Base-by-base conservation (phyloP, 164 flowering plant genomes). In the Santalum album region DNA sequence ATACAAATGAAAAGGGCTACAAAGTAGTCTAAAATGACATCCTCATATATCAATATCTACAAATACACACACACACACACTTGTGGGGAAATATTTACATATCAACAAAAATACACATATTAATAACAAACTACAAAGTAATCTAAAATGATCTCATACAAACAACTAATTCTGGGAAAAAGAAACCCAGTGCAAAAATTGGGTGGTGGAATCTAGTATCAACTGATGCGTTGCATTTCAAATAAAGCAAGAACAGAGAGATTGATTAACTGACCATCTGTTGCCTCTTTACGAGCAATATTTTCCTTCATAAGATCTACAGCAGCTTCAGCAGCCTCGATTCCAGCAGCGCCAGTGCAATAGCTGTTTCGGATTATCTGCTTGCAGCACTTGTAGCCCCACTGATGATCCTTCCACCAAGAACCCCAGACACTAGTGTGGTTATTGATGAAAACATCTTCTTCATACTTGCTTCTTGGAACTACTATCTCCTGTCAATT, bases 331-430 rank as follows among this genome's bases (percentile, higher is more conserved):
- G 86, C 94, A 34, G 96, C 94, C 62, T 90, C 90, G 63, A 85
- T 87, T 59, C 95, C 90, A 38, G 90, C 94, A 27, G 79, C 71
- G 36, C 96, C 98, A 1, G 86, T 83, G 67, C 98, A 92, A 43
- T 89, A 89, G 59, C 96, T 92, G 61, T 92, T 92, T 18, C 81
- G 63, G 32, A 83, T 75, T 6, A 71, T 75, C 57, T 86, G 95
- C 56, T 78, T 75, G 70, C 96, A 92, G 73, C 96, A 89, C 63
- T 80, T 84, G 60, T 88, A 92, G 22, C 98, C 98, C 96, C 96
- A 89, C 25, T 89, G 98, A 47, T 89, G 92, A 67, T 86, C 94
- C 65, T 83, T 86, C 96, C 96, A 92, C 96, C 96, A 89, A 1
- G 98, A 92, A 53, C 96, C 98, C 95, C 94, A 89, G 17, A 89